Conservation (phyloP, 2,329 filamentous ascomycete species). For the Aspergillus tanneri region DNA sequence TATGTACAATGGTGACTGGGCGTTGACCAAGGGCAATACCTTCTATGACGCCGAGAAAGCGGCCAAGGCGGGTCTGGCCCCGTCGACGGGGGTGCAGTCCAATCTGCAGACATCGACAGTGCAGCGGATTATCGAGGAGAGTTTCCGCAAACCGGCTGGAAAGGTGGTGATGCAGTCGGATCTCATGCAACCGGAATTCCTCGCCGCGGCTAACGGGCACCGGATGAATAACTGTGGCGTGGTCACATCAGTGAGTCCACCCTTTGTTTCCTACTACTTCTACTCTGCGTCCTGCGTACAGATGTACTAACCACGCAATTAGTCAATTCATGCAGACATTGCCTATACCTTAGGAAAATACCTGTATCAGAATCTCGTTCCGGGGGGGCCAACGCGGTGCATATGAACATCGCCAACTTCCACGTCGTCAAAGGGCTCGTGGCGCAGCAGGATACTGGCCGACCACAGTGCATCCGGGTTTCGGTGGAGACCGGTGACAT, state of each 20-base stretch:
- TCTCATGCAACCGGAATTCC: slow-evolving; percentile 40
- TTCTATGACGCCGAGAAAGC: neutral
- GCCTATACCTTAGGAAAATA: slow-evolving; percentile 27
- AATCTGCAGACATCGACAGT: slow-evolving; percentile 23
- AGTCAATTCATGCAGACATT: slow-evolving; percentile 30
- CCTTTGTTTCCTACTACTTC: neutral
- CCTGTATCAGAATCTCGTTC: slow-evolving; percentile 18
- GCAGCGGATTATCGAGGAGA: slow-evolving; percentile 33
- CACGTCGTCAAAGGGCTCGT: slow-evolving; percentile 57
- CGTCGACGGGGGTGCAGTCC: no score
- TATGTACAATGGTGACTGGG: slow-evolving; percentile 71
- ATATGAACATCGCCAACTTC: slow-evolving; percentile 43
- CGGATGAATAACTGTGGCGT: slow-evolving; percentile 46
- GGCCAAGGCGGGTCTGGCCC: neutral
- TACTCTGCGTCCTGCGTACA: no score
- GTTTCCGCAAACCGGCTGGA: slow-evolving; percentile 26
- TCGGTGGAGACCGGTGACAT: slow-evolving; percentile 7
- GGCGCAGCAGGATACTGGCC: slow-evolving; percentile 30
- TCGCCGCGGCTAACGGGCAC: slow-evolving; percentile 44
- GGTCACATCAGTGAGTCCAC: slow-evolving; percentile 42
- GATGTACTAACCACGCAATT: slow-evolving; percentile 1
- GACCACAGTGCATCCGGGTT: slow-evolving; percentile 12
- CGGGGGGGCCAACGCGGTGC: slow-evolving; percentile 16
- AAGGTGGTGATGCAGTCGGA: slow-evolving; percentile 42
- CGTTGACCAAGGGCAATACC: slow-evolving; percentile 63